Evolutionary conservation across 768 basidiomycete species (phyloP).

Genomic region (Mycena metata): DNA sequence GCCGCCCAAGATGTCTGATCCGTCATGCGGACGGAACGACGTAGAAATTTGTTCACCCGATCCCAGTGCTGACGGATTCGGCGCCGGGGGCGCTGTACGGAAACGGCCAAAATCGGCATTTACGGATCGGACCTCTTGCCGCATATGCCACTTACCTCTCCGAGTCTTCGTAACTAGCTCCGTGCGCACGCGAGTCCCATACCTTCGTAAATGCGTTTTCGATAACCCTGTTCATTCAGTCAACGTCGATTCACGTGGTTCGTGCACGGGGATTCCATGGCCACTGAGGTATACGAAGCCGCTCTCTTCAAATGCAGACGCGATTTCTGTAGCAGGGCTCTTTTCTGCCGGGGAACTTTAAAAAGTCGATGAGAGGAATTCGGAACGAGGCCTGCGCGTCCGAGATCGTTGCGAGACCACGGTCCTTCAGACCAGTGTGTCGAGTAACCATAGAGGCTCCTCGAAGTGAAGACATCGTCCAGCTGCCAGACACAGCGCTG

Average conservation of each 20-base stretch:
- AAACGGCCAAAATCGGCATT: no score
- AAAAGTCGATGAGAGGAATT: slow-evolving; percentile 87
- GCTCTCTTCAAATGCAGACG: slow-evolving; percentile 81
- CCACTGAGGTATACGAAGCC: slow-evolving; percentile 85
- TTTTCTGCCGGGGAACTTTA: slow-evolving; percentile 72
- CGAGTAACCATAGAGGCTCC: slow-evolving; percentile 41
- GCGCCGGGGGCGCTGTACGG: no score
- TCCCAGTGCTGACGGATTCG: no score
- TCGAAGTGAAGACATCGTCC: slow-evolving; percentile 45
- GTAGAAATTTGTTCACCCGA: no score
- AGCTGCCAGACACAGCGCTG: neutral
- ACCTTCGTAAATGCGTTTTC: slow-evolving; percentile 77
- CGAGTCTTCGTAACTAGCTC: no score
- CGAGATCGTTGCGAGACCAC: slow-evolving; percentile 46
- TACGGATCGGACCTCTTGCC: no score
- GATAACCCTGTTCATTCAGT: slow-evolving; percentile 58
- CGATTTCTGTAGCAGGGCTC: slow-evolving; percentile 74
- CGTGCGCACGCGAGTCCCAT: neutral
- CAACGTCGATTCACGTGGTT: neutral
- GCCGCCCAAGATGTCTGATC: no score
- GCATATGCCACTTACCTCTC: no score
- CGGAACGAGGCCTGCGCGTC: slow-evolving; percentile 57
- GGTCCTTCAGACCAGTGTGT: slow-evolving; percentile 36
- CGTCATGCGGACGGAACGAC: no score
- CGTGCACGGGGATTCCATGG: slow-evolving; percentile 75